These are phyloP conservation scores for Botrytis cinerea DNA, from an alignment of 2,329 filamentous ascomycete genomes.

Conservation along the genomic window DNA sequence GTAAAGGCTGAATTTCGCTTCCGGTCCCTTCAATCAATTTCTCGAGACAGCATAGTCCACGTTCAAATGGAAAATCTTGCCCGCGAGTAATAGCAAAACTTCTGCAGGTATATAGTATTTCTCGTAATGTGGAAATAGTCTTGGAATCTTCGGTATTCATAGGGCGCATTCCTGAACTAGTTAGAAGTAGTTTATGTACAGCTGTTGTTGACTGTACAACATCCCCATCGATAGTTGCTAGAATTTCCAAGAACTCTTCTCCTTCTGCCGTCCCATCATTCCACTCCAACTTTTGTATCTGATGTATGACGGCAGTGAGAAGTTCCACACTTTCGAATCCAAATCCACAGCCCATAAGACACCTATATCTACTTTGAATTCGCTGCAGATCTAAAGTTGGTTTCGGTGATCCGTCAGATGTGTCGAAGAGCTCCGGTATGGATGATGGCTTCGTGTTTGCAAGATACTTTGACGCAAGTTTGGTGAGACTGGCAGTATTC, in stretches of 20 bases:
- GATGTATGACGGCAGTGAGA: constrained; percentile 28
- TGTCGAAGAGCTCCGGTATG: constrained; percentile 30
- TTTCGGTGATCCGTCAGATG: background rate
- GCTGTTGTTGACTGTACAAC: constrained; percentile 37
- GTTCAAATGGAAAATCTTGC: constrained; percentile 28
- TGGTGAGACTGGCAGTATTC: constrained; percentile 43
- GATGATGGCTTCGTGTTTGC: constrained; percentile 31
- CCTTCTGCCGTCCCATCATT: constrained; percentile 11
- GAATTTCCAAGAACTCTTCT: constrained; percentile 29
- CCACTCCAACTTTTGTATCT: constrained; percentile 23
- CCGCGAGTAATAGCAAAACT: background rate
- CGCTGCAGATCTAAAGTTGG: constrained; percentile 25
- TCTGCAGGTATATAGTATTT: constrained; percentile 24
- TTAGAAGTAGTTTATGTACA: constrained; percentile 33
- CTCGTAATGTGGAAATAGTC: constrained; percentile 21
- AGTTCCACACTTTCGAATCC: constrained; percentile 39
- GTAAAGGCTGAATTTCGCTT: background rate
- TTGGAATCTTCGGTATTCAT: constrained; percentile 28
- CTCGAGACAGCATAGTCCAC: constrained; percentile 29
- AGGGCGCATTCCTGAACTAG: constrained; percentile 24
- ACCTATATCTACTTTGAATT: constrained; percentile 38
- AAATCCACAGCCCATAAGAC: constrained; percentile 42
- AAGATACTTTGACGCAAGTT: constrained; percentile 40
- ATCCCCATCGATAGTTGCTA: constrained; percentile 42
- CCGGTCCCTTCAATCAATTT: constrained; percentile 20